phyloP scores from a whole-genome alignment of 2,329 filamentous ascomycete species.

The Colletotrichum graminicola region DNA sequence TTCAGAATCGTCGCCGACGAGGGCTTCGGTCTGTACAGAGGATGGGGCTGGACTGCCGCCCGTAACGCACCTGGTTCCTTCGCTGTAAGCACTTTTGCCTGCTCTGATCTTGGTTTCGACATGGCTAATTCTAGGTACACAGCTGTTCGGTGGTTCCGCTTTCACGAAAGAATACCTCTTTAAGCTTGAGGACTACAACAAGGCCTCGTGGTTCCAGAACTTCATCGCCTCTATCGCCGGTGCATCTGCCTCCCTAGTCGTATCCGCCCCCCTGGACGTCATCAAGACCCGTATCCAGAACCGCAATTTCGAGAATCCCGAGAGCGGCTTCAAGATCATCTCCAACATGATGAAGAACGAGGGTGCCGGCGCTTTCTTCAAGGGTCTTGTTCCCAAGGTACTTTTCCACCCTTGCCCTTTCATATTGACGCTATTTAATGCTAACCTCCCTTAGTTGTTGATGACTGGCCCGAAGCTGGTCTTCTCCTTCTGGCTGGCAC shows the following conservation, averaged over 20 bases:
- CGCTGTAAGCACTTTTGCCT: conserved; percentile 73
- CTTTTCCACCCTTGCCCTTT: not conserved
- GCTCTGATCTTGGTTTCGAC: not conserved
- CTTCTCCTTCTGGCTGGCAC: conserved; percentile 99
- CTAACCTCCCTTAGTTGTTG: conserved; percentile 70
- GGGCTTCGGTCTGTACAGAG: conserved; percentile 94
- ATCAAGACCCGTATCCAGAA: conserved; percentile 99
- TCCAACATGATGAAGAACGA: conserved; percentile 94
- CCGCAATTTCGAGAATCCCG: conserved; percentile 97
- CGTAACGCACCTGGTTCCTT: conserved; percentile 97
- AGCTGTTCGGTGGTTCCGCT: conserved; percentile 97
- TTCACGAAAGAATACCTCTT: conserved; percentile 98
- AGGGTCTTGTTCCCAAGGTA: conserved; percentile 93
- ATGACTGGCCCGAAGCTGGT: conserved; percentile 99
- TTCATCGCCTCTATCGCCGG: conserved; percentile 96
- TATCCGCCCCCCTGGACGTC: conserved; percentile 96
- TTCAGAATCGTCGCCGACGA: conserved; percentile 92
- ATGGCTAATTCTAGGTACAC: conserved; percentile 29
- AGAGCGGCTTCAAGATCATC: conserved; percentile 92
- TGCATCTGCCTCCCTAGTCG: conserved; percentile 92
- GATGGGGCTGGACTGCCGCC: conserved; percentile 97
- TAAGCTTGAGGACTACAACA: conserved; percentile 92
- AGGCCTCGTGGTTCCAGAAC: conserved; percentile 94
- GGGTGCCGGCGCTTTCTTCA: conserved; percentile 91
- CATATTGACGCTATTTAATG: conserved; percentile 21